Conservation (phyloP, 768 basidiomycete genomes). For the Sporobolomyces pararoseus region DNA sequence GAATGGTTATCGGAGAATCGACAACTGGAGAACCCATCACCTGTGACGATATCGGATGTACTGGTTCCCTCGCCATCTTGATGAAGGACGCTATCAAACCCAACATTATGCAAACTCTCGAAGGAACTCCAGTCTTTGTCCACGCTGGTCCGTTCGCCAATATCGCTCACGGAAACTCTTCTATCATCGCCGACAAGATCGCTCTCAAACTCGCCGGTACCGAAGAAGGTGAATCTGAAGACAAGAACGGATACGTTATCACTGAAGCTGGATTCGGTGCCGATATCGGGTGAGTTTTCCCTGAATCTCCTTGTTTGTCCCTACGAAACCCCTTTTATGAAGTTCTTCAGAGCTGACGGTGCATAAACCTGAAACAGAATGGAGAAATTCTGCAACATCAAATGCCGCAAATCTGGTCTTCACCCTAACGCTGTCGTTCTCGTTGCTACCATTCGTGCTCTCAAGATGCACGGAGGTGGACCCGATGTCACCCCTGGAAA, state of each 20-base stretch:
- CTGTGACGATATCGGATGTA: conserved; percentile 91
- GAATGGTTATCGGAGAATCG: conserved; percentile 94
- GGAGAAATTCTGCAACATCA: conserved; percentile 99
- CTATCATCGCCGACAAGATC: conserved; percentile 93
- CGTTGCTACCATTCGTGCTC: conserved; percentile 91
- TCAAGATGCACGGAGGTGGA: conserved; percentile 99
- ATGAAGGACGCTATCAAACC: conserved; percentile 99
- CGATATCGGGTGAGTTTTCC: conserved; percentile 73
- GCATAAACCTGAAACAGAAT: conserved; percentile 53
- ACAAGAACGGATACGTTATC: conserved; percentile 85
- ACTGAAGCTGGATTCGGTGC: conserved; percentile 99
- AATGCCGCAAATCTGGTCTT: conserved; percentile 88
- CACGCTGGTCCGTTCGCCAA: conserved; percentile 99
- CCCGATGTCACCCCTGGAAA: conserved; percentile 96
- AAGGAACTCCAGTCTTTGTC: conserved; percentile 97
- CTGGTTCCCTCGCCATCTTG: conserved; percentile 89
- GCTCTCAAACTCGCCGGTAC: conserved; percentile 95
- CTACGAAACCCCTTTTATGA: no score
- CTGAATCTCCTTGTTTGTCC: background rate
- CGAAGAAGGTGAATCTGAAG: conserved; percentile 78
- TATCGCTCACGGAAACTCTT: conserved; percentile 95
- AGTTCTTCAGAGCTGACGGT: background rate
- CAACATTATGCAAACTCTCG: conserved; percentile 93
- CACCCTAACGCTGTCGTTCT: conserved; percentile 90
- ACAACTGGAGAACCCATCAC: conserved; percentile 87